A percentile compares a stretch with the other conserved stretches of the same genome.
Conservation (phyloP, 768 basidiomycete species). For the Clitopilus hobsonii region DNA sequence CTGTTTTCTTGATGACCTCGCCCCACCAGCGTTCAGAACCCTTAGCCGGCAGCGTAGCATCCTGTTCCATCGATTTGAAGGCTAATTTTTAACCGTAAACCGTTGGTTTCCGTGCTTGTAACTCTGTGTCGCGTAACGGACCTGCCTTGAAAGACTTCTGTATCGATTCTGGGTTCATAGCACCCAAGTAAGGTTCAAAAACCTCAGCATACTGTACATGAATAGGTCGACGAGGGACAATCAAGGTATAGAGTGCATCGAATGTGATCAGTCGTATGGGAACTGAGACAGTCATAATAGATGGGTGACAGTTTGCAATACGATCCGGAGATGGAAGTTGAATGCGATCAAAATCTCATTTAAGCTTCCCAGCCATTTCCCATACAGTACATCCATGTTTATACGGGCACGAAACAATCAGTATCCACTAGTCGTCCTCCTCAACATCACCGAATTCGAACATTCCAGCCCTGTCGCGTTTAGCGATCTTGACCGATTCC, state of each 20-base stretch:
- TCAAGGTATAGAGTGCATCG: slow-evolving; percentile 72
- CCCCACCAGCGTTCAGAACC: slow-evolving; percentile 67
- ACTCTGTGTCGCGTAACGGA: too few species aligned
- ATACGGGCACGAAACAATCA: too few species aligned
- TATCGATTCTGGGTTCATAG: slow-evolving; percentile 46
- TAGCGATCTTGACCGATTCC: slow-evolving; percentile 57
- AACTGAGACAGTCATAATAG: slow-evolving; percentile 3
- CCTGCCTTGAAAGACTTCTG: slow-evolving; percentile 58
- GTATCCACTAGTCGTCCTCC: too few species aligned
- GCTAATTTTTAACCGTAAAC: too few species aligned
- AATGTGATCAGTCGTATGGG: slow-evolving; percentile 68
- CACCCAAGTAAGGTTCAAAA: slow-evolving; percentile 66
- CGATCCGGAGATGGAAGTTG: not conserved
- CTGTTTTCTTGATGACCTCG: slow-evolving; percentile 73
- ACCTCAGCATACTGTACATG: slow-evolving; percentile 60
- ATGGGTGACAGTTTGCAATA: not conserved
- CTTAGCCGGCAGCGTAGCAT: slow-evolving; percentile 13
- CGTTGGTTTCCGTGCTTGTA: too few species aligned
- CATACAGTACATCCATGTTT: not conserved
- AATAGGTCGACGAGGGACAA: slow-evolving; percentile 64
- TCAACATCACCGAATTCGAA: slow-evolving; percentile 92
- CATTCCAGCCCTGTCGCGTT: slow-evolving; percentile 74
- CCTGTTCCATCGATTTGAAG: slow-evolving; percentile 25
- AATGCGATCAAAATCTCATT: not conserved
- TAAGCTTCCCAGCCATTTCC: not conserved